Evolutionary conservation across 345 rosid genomes (phyloP), one percentile per base, ranked within the genome.

Genomic region (Rhodamnia argentea): DNA sequence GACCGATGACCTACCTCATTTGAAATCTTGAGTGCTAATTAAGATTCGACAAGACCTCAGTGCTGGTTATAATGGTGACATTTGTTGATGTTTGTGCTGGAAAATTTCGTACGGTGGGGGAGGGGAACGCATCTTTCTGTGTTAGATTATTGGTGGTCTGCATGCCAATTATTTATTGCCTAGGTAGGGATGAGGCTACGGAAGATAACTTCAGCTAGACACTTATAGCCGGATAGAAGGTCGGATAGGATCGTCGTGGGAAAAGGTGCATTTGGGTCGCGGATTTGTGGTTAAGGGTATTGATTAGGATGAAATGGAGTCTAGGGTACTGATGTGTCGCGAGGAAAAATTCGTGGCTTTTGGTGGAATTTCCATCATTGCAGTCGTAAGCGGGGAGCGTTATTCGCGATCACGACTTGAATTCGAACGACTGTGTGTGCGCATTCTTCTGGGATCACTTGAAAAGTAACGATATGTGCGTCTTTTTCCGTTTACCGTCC

Each of bases 241-340:
- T 47, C 51, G 51, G 51, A 47, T 52, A 6, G 18, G 54, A 52
- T 52, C 18, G 51, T 8, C 51, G 51, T 47, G 51, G 51, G 51
- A 47, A 47, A 64, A 29, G 42, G 76, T 29, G 13, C 8, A 15
- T 64, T 64, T 7, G 3, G 44, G 18, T 29, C 44, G 6, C 10
- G 20, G 8, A 6, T 27, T 15, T 1, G 2, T 15, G 27, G 13
- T 0, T 62, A 0, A 16, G 42, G 5, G 13, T 16, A 64, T 32
- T 16, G 27, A 32, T 32, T 32, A 64, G 12, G 44, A 29, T 2
- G 32, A n/a, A 62, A 62, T 62, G 7, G 27, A 62, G 75, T 62
- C 27, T 0, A 2, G 11, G 22, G 15, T 29, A 27, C 4, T 18
- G 22, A 27, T 4, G 15, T 15, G 7, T 62, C 40, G 20, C 3